Evolutionary conservation across 2,329 filamentous ascomycete genomes (phyloP).

Genomic region (Epichloe hybrida): DNA sequence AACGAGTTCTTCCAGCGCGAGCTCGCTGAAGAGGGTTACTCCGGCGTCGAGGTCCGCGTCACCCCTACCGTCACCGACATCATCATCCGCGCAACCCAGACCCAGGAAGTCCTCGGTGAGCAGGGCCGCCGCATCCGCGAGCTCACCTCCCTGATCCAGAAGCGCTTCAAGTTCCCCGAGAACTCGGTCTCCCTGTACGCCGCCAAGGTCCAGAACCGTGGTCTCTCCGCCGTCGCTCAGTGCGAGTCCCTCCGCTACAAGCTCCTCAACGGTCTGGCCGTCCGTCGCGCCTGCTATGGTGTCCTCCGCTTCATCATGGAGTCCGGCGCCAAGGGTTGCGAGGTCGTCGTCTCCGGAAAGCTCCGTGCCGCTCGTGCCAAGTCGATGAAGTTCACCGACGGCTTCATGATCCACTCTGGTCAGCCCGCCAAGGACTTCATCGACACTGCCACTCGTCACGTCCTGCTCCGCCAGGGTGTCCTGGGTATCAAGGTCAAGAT

Average conservation of each 20-base stretch:
- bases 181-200: constrained; percentile 99
- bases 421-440: constrained; percentile 99
- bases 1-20: constrained; percentile 99
- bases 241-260: constrained; percentile 99
- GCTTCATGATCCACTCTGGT: constrained; percentile 99
- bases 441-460: constrained; percentile 95
- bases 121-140: constrained; percentile 99
- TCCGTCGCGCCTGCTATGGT: constrained; percentile 98
- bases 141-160: constrained; percentile 99
- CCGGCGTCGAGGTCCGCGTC: constrained; percentile 98
- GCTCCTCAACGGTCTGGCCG: constrained; percentile 97
- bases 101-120: constrained; percentile 99
- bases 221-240: constrained; percentile 98
- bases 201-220: constrained; percentile 99
- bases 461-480: constrained; percentile 98
- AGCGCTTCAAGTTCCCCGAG: constrained; percentile 99
- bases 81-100: constrained; percentile 99
- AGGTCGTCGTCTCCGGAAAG: constrained; percentile 99
- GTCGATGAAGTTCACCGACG: constrained; percentile 99
- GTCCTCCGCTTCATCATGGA: constrained; percentile 99
- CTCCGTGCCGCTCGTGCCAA: constrained; percentile 97
- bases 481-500: constrained; percentile 99
- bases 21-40: constrained; percentile 99
- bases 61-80: constrained; percentile 99
- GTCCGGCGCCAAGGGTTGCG: constrained; percentile 97